Evolutionary conservation across 345 rosid genomes (phyloP).

Genomic region (Cardiospermum halicacabum): DNA sequence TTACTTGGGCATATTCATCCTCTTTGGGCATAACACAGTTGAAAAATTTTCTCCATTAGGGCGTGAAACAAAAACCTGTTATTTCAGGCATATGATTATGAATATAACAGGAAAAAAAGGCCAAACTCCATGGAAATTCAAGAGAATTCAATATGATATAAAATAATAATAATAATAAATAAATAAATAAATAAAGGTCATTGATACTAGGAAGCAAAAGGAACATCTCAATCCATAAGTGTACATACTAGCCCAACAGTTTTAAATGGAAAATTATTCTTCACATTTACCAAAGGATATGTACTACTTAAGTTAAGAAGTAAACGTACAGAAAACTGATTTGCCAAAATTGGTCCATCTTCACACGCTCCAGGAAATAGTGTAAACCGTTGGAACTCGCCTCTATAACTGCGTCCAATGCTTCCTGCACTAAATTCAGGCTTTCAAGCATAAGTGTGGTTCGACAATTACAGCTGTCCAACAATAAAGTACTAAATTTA

Average conservation of each 20-base stretch:
- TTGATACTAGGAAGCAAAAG: conserved; percentile 6
- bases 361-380: conserved; percentile 43
- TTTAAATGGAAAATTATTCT: not conserved
- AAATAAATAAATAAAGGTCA: too few relatives aligned
- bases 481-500: not conserved
- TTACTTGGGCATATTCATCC: conserved; percentile 49
- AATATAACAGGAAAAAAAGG: not conserved
- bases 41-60: conserved; percentile 65
- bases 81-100: conserved; percentile 2
- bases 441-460: not conserved
- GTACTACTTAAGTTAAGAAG: not conserved
- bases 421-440: conserved; percentile 53
- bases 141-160: not conserved
- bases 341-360: conserved; percentile 50
- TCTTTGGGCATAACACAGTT: conserved; percentile 64
- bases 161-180: too few relatives aligned
- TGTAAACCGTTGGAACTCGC: conserved; percentile 55
- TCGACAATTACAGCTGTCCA: not conserved
- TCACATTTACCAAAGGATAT: not conserved
- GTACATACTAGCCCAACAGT: not conserved
- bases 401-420: conserved; percentile 71
- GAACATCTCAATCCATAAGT: not conserved
- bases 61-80: conserved; percentile 79
- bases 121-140: not conserved
- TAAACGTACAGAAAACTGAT: conserved; percentile 61